Conservation (phyloP, 2,329 filamentous ascomycete species). For the Venturia carpophila region DNA sequence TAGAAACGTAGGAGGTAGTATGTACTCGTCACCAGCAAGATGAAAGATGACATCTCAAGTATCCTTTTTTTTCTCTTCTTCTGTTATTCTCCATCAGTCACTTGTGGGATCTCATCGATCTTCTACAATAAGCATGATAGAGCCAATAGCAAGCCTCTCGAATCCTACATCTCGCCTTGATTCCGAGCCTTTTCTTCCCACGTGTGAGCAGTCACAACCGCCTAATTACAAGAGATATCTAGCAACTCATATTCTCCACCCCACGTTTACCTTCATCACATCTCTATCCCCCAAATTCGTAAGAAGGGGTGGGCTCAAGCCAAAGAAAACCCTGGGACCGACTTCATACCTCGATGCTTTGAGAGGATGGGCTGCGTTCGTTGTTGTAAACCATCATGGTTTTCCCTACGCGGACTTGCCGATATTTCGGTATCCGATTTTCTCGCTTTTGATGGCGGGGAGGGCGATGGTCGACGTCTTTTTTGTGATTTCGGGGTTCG, state of each 20-base stretch:
- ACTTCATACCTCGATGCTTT: constrained; percentile 3
- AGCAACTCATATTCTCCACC: background rate
- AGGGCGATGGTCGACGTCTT: constrained; percentile 50
- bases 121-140: background rate
- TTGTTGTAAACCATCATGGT: background rate
- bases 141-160: background rate
- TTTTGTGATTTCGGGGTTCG: constrained; percentile 49
- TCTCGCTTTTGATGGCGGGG: constrained; percentile 48
- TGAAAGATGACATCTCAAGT: background rate
- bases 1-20: no score
- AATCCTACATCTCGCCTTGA: background rate
- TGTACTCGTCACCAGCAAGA: background rate
- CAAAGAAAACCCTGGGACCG: background rate
- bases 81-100: background rate
- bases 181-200: background rate
- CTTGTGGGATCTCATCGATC: background rate
- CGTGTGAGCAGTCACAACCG: background rate
- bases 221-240: background rate
- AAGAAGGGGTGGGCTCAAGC: background rate
- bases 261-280: background rate
- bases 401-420: background rate
- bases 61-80: background rate
- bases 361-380: background rate
- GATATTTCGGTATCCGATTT: constrained; percentile 37
- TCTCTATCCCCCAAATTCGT: background rate